These are phyloP conservation scores for Rugonectria rugulosa DNA, from an alignment of 2,329 filamentous ascomycete genomes.

Conservation along the genomic window DNA sequence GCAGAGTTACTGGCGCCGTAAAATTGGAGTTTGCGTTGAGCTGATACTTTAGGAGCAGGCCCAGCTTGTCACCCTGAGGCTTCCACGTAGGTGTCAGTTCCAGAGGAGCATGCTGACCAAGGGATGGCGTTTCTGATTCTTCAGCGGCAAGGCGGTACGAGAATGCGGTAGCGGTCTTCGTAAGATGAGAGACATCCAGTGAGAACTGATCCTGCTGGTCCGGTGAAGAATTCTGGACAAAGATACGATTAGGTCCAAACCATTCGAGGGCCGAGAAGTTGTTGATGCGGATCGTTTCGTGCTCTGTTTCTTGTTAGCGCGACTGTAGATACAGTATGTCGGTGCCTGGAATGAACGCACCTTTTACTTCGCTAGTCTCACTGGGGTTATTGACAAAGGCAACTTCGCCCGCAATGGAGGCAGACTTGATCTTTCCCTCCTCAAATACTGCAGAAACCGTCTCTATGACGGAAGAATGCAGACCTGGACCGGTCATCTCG, in stretches of 20 bases:
- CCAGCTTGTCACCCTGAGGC: slow-evolving; percentile 83
- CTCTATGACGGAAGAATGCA: slow-evolving; percentile 91
- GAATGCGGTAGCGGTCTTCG: slow-evolving; percentile 82
- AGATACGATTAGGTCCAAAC: slow-evolving; percentile 91
- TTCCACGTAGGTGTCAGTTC: slow-evolving; percentile 82
- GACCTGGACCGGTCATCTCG: slow-evolving; percentile 78
- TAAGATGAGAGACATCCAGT: slow-evolving; percentile 75
- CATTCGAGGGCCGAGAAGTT: slow-evolving; percentile 90
- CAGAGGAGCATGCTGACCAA: slow-evolving; percentile 71
- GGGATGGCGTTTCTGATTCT: slow-evolving; percentile 53
- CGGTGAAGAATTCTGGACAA: slow-evolving; percentile 73
- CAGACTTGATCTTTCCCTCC: slow-evolving; percentile 72
- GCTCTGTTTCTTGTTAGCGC: slow-evolving; percentile 46
- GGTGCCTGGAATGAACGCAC: slow-evolving; percentile 49
- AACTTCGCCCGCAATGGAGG: slow-evolving; percentile 85
- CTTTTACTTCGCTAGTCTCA: slow-evolving; percentile 53
- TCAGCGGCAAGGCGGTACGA: slow-evolving; percentile 89
- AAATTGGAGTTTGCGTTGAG: slow-evolving; percentile 74
- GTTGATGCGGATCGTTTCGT: slow-evolving; percentile 80
- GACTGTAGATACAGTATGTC: too few relatives aligned
- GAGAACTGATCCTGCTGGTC: slow-evolving; percentile 81
- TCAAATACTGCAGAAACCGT: slow-evolving; percentile 88
- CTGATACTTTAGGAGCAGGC: slow-evolving; percentile 83
- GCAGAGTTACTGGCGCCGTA: slow-evolving; percentile 54
- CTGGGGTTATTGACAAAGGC: slow-evolving; percentile 80